Evolutionary conservation across 2,329 filamentous ascomycete species (phyloP), one percentile per base, ranked within the genome.

Genomic region (Sporothrix globosa): DNA sequence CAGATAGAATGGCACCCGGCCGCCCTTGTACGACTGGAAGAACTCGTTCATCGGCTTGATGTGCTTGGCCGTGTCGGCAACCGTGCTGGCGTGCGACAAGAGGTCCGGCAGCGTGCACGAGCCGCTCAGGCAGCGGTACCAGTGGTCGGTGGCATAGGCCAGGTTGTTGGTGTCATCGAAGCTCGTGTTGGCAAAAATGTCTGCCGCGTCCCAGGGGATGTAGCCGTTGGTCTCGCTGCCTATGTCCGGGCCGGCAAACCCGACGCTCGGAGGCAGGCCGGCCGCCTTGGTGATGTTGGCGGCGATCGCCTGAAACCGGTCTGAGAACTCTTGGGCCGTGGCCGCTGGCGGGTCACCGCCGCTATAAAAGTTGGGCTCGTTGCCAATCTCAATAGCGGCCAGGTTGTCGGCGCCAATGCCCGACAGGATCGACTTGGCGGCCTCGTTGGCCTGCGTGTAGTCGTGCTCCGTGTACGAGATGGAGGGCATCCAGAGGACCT

Each of bases 341-440:
- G 65, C 65, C 4, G 65, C 34, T 2, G 65, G 27, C 11, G 30
- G 21, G 48, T 54, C 46, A 1, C 9, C 14, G 10, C 65, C 30
- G 27, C 48, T 24, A 6, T 67, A 67, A 30, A 52, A 30, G 30
- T 67, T 67, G 65, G 63, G 65, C 46, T 67, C 65, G 30, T 67
- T 67, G 58, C 65, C 65, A 54, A 67, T 67, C 65, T 67, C 65
- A 44, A 67, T 67, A 11, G 65, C 65, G 10, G 48, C 65, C 24
- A 67, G 4, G 3, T 67, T 67, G 21, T 30, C 30, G 4, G 50
- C n/a, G 65, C 65, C 65, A 41, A 67, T 67, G 48, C 48, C 65
- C 19, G 50, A 39, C 46, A 67, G 30, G 19, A 67, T 67, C 2
- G 65, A 67, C 48, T 67, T 52, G 19, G 65, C 65, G 17, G 50